Conservation (phyloP, 1,284 basidiomycete genomes). For the Ceratobasidium sp. region DNA sequence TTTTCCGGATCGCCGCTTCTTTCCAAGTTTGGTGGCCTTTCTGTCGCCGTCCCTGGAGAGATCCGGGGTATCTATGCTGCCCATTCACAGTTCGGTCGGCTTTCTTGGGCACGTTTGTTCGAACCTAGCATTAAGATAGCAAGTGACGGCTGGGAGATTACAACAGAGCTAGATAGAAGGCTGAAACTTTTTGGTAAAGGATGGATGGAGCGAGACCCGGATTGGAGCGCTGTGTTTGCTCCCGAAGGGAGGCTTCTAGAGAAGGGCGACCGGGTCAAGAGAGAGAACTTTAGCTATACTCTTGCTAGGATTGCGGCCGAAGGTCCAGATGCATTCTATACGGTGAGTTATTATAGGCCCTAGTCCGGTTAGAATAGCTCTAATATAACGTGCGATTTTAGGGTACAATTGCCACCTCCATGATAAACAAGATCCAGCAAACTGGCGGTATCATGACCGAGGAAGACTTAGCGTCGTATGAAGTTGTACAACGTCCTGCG, state of each 20-base stretch:
- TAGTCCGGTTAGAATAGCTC: constrained; percentile 39
- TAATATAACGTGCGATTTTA: constrained; percentile 53
- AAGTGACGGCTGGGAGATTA: constrained; percentile 71
- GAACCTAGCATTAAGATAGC: constrained; percentile 83
- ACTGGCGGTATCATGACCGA: constrained; percentile 86
- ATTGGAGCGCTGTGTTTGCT: constrained; percentile 87
- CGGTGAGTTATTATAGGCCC: constrained; percentile 61
- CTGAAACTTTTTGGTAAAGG: constrained; percentile 38
- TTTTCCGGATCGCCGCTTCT: constrained; percentile 67
- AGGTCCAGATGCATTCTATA: constrained; percentile 82
- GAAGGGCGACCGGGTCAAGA: constrained; percentile 80
- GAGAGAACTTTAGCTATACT: constrained; percentile 79
- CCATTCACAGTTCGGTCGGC: constrained; percentile 81
- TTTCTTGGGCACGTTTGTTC: constrained; percentile 85
- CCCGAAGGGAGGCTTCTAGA: constrained; percentile 78
- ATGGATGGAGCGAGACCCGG: constrained; percentile 77
- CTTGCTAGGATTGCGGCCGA: constrained; percentile 74
- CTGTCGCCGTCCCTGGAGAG: constrained; percentile 90
- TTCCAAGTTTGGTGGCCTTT: constrained; percentile 80
- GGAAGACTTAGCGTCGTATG: constrained; percentile 79
- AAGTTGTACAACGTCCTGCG: constrained; percentile 78
- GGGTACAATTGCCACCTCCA: constrained; percentile 81
- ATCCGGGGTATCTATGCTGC: constrained; percentile 85
- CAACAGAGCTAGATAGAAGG: constrained; percentile 46
- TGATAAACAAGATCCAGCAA: constrained; percentile 74